These are phyloP conservation scores for Tetracentron sinense DNA, from an alignment of 164 flowering plant genomes.

Conservation along the genomic window DNA sequence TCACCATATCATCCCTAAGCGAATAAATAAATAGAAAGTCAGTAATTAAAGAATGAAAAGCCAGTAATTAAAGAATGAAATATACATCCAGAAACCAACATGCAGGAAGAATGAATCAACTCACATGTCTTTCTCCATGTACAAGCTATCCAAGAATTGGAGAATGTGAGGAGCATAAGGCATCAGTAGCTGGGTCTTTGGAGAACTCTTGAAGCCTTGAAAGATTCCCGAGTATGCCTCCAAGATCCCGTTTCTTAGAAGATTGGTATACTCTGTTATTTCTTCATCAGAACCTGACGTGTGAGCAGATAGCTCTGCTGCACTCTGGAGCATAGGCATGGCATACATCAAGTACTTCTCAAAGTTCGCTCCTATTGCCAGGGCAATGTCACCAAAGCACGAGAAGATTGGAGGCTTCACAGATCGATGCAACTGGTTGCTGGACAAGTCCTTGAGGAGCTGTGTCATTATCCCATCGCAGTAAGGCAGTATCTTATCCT, in stretches of 20 bases:
- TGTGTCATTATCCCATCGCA: conserved; percentile 76
- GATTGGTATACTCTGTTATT: conserved; percentile 56
- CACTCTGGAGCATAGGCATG: conserved; percentile 70
- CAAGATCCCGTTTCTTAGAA: conserved; percentile 64
- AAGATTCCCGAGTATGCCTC: conserved; percentile 77
- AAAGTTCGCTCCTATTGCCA: conserved; percentile 66
- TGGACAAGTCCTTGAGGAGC: conserved; percentile 56
- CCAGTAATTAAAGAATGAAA: not conserved
- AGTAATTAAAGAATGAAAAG: too few species aligned
- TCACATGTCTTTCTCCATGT: conserved; percentile 70
- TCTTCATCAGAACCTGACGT: conserved; percentile 55
- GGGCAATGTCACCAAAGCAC: conserved; percentile 68
- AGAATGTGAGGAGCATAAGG: conserved; percentile 61
- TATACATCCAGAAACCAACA: not conserved
- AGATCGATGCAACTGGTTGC: conserved; percentile 65
- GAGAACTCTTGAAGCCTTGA: conserved; percentile 73
- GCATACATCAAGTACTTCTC: conserved; percentile 65
- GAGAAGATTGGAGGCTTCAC: conserved; percentile 73
- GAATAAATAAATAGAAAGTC: not conserved
- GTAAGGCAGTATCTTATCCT: conserved; percentile 56
- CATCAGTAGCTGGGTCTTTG: conserved; percentile 56
- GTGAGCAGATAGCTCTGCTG: conserved; percentile 58
- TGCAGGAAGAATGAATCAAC: conserved; percentile 12
- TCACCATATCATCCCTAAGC: conserved; percentile 76
- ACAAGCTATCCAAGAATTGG: conserved; percentile 65